phyloP scores from a whole-genome alignment of 768 basidiomycete genomes.

The Auricularia auricula-judae region DNA sequence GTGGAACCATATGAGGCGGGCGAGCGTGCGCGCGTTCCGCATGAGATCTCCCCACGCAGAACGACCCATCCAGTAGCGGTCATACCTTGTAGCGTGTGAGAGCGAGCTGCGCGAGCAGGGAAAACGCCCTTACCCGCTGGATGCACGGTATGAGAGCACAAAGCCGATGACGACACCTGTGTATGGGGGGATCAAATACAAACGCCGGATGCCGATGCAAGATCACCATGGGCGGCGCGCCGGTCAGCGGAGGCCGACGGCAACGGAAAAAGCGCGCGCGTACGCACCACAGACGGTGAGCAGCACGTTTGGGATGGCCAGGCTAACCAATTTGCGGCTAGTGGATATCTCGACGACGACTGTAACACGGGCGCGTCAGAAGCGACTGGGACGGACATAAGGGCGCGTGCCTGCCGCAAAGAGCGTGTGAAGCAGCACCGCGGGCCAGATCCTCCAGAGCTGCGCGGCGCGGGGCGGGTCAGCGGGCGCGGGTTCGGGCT shows the following conservation, averaged over 20 bases:
- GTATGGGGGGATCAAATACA: background rate
- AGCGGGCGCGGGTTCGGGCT: background rate
- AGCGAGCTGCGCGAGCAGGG: background rate
- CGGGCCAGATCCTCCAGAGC: constrained; percentile 59
- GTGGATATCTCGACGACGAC: constrained; percentile 33
- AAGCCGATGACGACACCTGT: constrained; percentile 47
- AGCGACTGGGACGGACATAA: background rate
- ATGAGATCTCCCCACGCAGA: constrained; percentile 48
- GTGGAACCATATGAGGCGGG: constrained; percentile 52
- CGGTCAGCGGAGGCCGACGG: background rate
- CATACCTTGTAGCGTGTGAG: constrained; percentile 29
- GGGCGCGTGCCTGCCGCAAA: constrained; percentile 37
- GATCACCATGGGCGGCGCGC: background rate
- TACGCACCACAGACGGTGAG: constrained; percentile 46
- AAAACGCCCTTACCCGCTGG: constrained; percentile 35
- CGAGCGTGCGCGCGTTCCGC: constrained; percentile 34
- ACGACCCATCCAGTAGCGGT: constrained; percentile 51
- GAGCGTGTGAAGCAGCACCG: constrained; percentile 47
- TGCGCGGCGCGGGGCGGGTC: constrained; percentile 3
- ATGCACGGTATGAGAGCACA: constrained; percentile 51
- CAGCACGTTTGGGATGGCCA: constrained; percentile 45
- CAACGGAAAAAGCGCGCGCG: background rate
- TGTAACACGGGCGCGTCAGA: constrained; percentile 9
- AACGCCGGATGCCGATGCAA: constrained; percentile 1
- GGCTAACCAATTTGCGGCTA: constrained; percentile 24